phyloP scores from a whole-genome alignment of 305 asterid species.

The Caryopteris hybrid region DNA sequence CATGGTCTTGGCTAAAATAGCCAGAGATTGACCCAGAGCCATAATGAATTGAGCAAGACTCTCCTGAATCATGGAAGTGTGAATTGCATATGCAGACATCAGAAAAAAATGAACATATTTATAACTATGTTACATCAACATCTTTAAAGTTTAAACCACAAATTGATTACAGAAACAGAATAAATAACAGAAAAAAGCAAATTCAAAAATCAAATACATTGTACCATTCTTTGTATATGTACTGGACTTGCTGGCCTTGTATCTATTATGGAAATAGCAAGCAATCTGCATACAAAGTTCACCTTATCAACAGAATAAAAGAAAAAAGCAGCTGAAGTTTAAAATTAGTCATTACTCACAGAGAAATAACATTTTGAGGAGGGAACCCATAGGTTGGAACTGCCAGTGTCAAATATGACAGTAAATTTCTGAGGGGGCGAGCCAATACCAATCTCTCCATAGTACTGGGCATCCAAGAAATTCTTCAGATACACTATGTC shows the following conservation, averaged over 20 bases:
- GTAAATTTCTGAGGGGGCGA: slow-evolving; percentile 89
- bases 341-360: slow-evolving; percentile 45
- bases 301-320: background rate
- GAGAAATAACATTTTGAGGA: slow-evolving; percentile 88
- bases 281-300: slow-evolving; percentile 48
- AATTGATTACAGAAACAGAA: background rate
- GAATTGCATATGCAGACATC: slow-evolving; percentile 2
- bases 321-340: background rate
- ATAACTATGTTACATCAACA: background rate
- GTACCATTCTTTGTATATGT: slow-evolving; percentile 71
- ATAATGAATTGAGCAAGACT: slow-evolving; percentile 61
- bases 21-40: slow-evolving; percentile 91
- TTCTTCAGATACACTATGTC: slow-evolving; percentile 65
- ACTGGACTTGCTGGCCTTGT: slow-evolving; percentile 64
- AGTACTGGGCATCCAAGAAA: slow-evolving; percentile 95
- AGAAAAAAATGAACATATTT: slow-evolving; percentile 5
- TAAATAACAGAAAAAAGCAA: too few species aligned
- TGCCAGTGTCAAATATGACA: slow-evolving; percentile 93
- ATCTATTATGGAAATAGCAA: slow-evolving; percentile 75
- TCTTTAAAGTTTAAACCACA: background rate
- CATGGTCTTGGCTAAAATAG: slow-evolving; percentile 78
- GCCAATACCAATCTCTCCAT: slow-evolving; percentile 84
- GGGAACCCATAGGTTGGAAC: slow-evolving; percentile 98
- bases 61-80: slow-evolving; percentile 40
- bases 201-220: background rate